Conservation (phyloP, 176 grass and related monocot genomes). For the Ampelocalamus luodianensis region DNA sequence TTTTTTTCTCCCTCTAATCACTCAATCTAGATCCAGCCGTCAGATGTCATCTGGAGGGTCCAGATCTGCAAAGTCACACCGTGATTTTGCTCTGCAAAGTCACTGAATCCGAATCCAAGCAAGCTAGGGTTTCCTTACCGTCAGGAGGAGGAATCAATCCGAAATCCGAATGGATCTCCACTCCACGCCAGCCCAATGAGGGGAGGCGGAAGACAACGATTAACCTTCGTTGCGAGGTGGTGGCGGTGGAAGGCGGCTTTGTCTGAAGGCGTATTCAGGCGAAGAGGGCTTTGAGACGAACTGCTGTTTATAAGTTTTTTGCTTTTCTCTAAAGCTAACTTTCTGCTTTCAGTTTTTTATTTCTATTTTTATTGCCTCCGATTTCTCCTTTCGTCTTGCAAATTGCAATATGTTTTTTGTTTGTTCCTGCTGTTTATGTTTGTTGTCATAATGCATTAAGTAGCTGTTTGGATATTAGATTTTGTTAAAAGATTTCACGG, state of each 20-base stretch:
- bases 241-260: too few relatives aligned
- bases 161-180: not conserved
- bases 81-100: too few relatives aligned
- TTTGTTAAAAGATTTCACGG: too few relatives aligned
- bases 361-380: not conserved
- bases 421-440: not conserved
- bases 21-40: too few relatives aligned
- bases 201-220: too few relatives aligned
- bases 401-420: not conserved
- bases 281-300: not conserved
- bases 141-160: not conserved
- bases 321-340: conserved; percentile 28
- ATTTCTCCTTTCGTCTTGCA: not conserved
- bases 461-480: not conserved
- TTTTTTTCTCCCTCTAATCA: too few relatives aligned
- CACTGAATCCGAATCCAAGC: not conserved
- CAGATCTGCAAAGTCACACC: too few relatives aligned
- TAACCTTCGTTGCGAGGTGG: too few relatives aligned
- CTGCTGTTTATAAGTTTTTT: conserved; percentile 23
- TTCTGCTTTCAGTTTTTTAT: not conserved
- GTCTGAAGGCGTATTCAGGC: too few relatives aligned
- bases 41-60: too few relatives aligned
- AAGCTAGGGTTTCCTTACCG: not conserved
- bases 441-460: not conserved
- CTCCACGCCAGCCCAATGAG: not conserved